These are phyloP conservation scores for Colletotrichum acutatum DNA, from an alignment of 2,329 filamentous ascomycete genomes.

Conservation along the genomic window DNA sequence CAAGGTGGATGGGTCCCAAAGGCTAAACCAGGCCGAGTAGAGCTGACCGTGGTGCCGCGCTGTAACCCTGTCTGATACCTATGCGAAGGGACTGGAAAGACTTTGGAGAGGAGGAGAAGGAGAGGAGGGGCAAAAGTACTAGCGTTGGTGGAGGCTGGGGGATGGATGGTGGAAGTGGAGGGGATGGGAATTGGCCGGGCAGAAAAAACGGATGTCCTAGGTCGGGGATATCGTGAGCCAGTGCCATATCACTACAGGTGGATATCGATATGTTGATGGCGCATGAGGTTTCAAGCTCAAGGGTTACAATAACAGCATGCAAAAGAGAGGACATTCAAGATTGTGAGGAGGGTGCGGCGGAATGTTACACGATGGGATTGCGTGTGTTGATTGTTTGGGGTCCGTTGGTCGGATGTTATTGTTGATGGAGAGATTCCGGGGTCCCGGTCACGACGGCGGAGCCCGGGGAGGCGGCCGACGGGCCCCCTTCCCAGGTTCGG, in stretches of 20 bases:
- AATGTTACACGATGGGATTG: not conserved
- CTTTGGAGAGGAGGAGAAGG: too few species aligned
- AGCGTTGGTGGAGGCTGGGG: not conserved
- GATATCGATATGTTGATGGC: too few species aligned
- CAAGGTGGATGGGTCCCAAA: not conserved
- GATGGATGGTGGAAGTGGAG: not conserved
- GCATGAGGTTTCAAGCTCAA: too few species aligned
- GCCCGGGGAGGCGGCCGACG: not conserved
- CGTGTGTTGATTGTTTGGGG: not conserved
- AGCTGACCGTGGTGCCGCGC: not conserved
- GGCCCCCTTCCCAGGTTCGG: not conserved
- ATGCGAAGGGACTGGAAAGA: not conserved
- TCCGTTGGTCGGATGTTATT: not conserved
- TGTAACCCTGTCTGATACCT: not conserved
- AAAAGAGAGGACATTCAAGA: not conserved
- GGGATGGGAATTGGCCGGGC: not conserved
- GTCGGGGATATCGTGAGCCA: too few species aligned
- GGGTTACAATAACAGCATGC: too few species aligned
- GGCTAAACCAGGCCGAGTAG: not conserved
- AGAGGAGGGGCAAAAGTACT: not conserved
- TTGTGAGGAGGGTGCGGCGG: too few species aligned
- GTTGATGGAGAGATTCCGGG: constrained; percentile 11
- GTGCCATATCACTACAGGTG: too few species aligned
- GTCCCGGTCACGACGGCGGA: constrained; percentile 21
- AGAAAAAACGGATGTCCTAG: not conserved